Evolutionary conservation across 1,139 yeast species (phyloP).

Genomic region (Zygosaccharomyces pseudobailii): DNA sequence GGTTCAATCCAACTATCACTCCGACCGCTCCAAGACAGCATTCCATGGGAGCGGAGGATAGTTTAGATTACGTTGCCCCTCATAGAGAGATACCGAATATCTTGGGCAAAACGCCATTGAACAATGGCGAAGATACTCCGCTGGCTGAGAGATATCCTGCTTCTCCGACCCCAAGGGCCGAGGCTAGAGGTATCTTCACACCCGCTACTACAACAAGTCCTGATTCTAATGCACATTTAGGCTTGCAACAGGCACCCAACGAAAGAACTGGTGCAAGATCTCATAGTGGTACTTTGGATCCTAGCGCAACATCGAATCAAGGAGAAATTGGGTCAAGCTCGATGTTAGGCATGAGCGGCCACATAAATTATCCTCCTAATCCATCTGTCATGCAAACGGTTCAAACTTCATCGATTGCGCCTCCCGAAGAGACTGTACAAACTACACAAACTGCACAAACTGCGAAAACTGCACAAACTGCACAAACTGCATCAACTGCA

Average conservation of each 20-base stretch:
- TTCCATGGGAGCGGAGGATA: conserved; percentile 6
- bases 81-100: conserved; percentile 17
- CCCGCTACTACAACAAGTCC: conserved; percentile 5
- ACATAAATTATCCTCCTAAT: conserved; percentile 5
- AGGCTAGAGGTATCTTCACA: conserved; percentile 5
- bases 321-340: conserved; percentile 2
- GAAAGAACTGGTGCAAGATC: neutral
- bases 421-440: too few relatives aligned
- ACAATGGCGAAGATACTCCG: conserved; percentile 7
- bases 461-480: neutral
- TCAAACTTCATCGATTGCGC: too few relatives aligned
- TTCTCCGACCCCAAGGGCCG: conserved; percentile 7
- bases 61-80: conserved; percentile 11
- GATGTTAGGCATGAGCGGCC: conserved; percentile 11
- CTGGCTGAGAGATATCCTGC: conserved; percentile 6
- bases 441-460: neutral
- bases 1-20: conserved; percentile 7
- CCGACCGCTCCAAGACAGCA: conserved; percentile 12
- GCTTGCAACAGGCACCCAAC: neutral
- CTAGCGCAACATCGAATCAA: neutral
- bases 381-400: conserved; percentile 1
- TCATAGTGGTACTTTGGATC: conserved; percentile 1
- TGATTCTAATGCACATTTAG: neutral
- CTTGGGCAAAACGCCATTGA: conserved; percentile 21
- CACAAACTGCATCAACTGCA: neutral